Conservation (phyloP, 345 rosid genomes). For the Rhodamnia argentea region DNA sequence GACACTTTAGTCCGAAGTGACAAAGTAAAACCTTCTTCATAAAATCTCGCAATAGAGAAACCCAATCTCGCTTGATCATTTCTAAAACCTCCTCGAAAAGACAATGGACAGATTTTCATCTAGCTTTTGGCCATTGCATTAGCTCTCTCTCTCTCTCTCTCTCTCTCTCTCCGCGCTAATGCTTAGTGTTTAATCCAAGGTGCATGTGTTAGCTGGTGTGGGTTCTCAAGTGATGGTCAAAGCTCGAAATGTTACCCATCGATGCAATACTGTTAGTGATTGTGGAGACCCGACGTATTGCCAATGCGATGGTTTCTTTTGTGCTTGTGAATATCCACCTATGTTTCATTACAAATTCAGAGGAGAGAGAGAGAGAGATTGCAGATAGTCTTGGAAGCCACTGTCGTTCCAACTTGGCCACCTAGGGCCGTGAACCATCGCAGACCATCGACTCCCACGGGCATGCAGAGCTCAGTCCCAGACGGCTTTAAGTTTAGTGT, state of each 20-base stretch:
- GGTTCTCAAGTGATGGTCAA: neutral
- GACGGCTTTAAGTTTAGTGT: too few relatives aligned
- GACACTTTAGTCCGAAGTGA: too few relatives aligned
- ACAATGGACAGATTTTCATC: neutral
- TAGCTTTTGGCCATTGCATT: neutral
- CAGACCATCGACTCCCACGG: too few relatives aligned
- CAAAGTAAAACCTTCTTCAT: too few relatives aligned
- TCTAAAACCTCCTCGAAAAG: neutral
- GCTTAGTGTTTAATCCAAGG: too few relatives aligned
- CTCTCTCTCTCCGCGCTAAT: too few relatives aligned
- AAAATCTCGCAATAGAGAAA: too few relatives aligned
- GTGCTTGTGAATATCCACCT: neutral
- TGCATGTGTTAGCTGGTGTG: neutral
- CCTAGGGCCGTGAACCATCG: too few relatives aligned
- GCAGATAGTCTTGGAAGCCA: too few relatives aligned
- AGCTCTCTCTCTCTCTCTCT: neutral
- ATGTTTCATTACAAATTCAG: neutral
- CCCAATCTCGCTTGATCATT: neutral
- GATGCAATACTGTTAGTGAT: neutral
- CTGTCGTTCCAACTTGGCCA: too few relatives aligned
- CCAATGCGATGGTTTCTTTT: neutral
- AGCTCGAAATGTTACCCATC: neutral
- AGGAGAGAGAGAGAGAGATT: too few relatives aligned
- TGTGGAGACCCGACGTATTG: neutral
- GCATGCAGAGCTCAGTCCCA: too few relatives aligned